These are phyloP conservation scores for Megacollybia marginata DNA, from an alignment of 768 basidiomycete genomes.

Conservation along the genomic window DNA sequence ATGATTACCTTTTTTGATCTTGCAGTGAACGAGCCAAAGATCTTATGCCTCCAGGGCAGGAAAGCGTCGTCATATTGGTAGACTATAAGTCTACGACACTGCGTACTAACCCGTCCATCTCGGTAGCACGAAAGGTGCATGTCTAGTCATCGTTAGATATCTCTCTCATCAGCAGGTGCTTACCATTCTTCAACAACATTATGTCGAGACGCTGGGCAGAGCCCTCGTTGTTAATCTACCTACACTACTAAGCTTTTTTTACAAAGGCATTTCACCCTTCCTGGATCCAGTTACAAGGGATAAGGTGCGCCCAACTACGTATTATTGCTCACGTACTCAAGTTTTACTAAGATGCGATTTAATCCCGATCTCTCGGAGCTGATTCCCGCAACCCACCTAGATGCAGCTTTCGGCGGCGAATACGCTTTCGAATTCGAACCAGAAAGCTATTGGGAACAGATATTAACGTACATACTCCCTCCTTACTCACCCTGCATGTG, in stretches of 20 bases:
- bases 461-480: constrained; percentile 43
- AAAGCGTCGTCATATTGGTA: constrained; percentile 75
- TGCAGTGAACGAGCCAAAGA: constrained; percentile 68
- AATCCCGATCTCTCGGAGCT: constrained; percentile 78
- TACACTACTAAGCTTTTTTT: constrained; percentile 64
- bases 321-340: background rate
- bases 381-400: constrained; percentile 67
- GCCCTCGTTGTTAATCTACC: constrained; percentile 82
- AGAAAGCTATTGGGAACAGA: constrained; percentile 70
- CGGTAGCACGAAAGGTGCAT: constrained; percentile 67
- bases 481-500: background rate
- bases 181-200: constrained; percentile 79
- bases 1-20: background rate
- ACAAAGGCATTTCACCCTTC: constrained; percentile 81
- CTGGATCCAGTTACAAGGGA: constrained; percentile 84
- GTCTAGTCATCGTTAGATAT: background rate
- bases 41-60: constrained; percentile 79
- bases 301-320: constrained; percentile 43
- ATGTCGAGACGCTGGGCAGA: constrained; percentile 81
- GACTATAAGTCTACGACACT: constrained; percentile 82
- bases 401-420: constrained; percentile 77
- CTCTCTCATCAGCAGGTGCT: constrained; percentile 39
- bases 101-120: constrained; percentile 78
- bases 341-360: constrained; percentile 58
- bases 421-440: constrained; percentile 70